phyloP scores from a whole-genome alignment of 805 yeast genomes.

The Metschnikowia baotianmanensis region DNA sequence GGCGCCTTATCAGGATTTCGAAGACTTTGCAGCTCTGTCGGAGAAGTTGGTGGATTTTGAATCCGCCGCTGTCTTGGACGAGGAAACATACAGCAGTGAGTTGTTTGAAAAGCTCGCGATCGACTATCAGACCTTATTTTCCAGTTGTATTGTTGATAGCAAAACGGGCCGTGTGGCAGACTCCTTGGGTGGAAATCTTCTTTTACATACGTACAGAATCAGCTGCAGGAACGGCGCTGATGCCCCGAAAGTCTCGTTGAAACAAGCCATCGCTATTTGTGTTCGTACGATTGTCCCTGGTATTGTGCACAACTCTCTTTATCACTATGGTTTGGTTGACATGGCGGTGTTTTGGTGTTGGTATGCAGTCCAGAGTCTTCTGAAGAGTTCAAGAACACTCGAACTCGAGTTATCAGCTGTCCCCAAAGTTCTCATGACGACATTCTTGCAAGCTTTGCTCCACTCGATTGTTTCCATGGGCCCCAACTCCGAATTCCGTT shows the following conservation, averaged over 20 bases:
- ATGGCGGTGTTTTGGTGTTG: conserved; percentile 37
- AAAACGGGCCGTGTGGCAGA: conserved; percentile 29
- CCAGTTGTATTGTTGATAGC: conserved; percentile 24
- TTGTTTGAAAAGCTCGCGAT: conserved; percentile 40
- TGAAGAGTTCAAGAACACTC: conserved; percentile 16
- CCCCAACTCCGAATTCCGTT: conserved; percentile 29
- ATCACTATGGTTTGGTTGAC: conserved; percentile 26
- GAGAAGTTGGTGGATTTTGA: conserved; percentile 36
- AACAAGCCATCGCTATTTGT: conserved; percentile 20
- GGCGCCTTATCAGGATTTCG: conserved; percentile 45
- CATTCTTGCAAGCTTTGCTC: conserved; percentile 33
- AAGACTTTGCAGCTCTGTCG: conserved; percentile 35
- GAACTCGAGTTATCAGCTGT: conserved; percentile 31
- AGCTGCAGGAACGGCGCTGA: conserved; percentile 6
- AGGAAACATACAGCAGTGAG: conserved; percentile 31
- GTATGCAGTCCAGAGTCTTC: conserved; percentile 29
- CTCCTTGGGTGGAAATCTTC: conserved; percentile 28
- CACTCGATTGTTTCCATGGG: conserved; percentile 15
- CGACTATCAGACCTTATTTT: conserved; percentile 39
- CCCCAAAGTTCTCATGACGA: conserved; percentile 28
- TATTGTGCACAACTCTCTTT: conserved; percentile 27
- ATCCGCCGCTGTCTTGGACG: conserved; percentile 16
- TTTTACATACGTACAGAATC: conserved; percentile 17
- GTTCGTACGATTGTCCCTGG: conserved; percentile 36
- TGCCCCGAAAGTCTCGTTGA: conserved; percentile 11